Base-by-base conservation (phyloP, 148 eudicot species). In the Gaultheria prostrata region DNA sequence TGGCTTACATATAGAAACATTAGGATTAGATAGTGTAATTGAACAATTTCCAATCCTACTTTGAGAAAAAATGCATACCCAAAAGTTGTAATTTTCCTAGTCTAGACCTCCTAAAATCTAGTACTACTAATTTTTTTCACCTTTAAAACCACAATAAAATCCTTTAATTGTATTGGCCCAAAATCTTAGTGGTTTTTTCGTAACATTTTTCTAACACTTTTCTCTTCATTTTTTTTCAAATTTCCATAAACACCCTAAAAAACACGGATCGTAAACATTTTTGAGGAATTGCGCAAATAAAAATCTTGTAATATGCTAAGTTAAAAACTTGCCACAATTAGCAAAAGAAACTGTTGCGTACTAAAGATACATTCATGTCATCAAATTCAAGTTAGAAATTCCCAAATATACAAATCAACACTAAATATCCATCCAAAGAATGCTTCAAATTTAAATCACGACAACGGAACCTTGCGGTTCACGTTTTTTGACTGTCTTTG, bases 291-390 rank as follows among this genome's bases (percentile, higher is more conserved):
- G 30, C 2, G 15, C 30, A 63, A 63, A 63, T 30, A 26, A 65
- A 26, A 26, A 28, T 10, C 14, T 0, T 12, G 33, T 3, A 65
- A 26, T 26, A 59, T 26, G 32, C 4, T 32, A 63, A 24, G 12
- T 59, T 21, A n/a, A 61, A 12, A 65, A 12, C 72, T 67, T 28
- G 72, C 72, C 33, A 28, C 17, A 32, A 67, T 15, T 45, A 26
- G 10, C 39, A 4, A 56, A 74, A 49, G 21, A 83, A 71, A 45
- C 43, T 46, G 12, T 76, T 24, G 71, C 18, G 5, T 73, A 56
- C 84, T 73, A 51, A 35, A 45, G 70, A 45, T 83, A 26, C 73
- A 83, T 76, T 57, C 72, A 83, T 69, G 45, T 11, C 48, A n/a
- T 59, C 57, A 76, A 63, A 83, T 63, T 77, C 35, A 33, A 30